Base-by-base conservation (phyloP, 2,329 filamentous ascomycete genomes). In the Epichloe uncinata region DNA sequence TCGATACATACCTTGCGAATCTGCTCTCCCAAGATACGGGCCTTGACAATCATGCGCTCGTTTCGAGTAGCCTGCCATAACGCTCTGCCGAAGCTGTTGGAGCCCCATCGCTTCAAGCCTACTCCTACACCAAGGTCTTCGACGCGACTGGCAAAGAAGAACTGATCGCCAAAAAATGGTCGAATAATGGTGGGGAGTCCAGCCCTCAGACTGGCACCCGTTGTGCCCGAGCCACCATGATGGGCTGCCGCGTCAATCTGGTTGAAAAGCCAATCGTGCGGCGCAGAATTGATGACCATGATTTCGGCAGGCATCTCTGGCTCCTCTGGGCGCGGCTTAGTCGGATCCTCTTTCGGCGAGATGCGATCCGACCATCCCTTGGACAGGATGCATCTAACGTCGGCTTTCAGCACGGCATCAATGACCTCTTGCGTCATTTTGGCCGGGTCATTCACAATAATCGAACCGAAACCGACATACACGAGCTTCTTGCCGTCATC, bases 381-480 rank as follows among this genome's bases (percentile, higher is more conserved):
- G 42, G 88, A 95, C 9, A 98, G 71, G 53, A 98, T 89, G 64
- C 93, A 97, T 53, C 91, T 83, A 5, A 98, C 89, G 59, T 95
- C 93, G 2, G 93, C 88, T 64, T 90, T 94, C 45, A 83, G 68
- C 0, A 98, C 90, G 0, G 89, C 90, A 53, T 95, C 87, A 38
- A 97, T 84, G 5, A 98, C 87, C n/a, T 91, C 90, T 58, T 85
- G 81, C 6, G 90, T 97, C 70, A 98, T 79, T 56, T 87, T 87
- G 50, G 79, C 82, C 3, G 91, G 88, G 61, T 98, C 88, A 2
- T 85, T 82, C 33, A 98, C 90, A 16, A 96, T 88, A 56, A 98
- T 95, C 4, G 89, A 95, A 2, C 93, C 93, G 61, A 98, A 98
- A 0, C 93, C 93, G 45, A 98, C 89, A 56, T 98, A 98, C 0